Evolutionary conservation across 2,329 filamentous ascomycete species (phyloP), one percentile per base, ranked within the genome.

Genomic region (Cercospora citrullina): DNA sequence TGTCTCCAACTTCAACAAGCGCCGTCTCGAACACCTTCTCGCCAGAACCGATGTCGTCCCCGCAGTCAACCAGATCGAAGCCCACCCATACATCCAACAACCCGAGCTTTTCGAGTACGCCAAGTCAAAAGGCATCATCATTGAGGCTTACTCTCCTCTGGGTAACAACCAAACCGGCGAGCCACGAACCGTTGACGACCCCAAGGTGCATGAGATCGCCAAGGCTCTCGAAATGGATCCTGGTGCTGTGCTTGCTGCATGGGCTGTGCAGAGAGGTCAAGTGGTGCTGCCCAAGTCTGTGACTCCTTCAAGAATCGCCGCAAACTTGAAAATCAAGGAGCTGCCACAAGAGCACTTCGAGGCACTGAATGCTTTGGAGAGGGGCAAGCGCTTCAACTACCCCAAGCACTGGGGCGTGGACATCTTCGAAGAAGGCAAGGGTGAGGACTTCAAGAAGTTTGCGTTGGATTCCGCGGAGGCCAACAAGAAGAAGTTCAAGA

Each of bases 311-410:
- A 51, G 72, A 57, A 73, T 74, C 53, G 69, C 67, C 18, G 64
- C 70, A 3, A 74, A 73, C 55, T 62, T 73, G 60, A 68, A 71
- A 59, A 69, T 72, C 63, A 72, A 71, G 59, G 75, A 79, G 69
- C 71, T 83, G 12, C 77, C 81, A 0, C 69, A 74, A 7, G 78
- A 77, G 14, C 75, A 72, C 0, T 79, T 81, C 58, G 76, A 76
- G 23, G 73, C 77, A 65, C 70, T 84, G 14, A 79, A 81, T 48
- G 75, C 72, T 2, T 72, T 83, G 23, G 81, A 84, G 72, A 76
- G 76, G 62, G 77, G 82, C 63, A 81, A 82, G 75, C 72, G 82
- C 0, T 83, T 81, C 72, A 83, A 83, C 72, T 79, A 79, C 68
- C 81, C 80, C 16, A 72, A 76, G 4, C 70, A 76, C 12, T 83